phyloP scores from a whole-genome alignment of 78 protist species.

The Speleostelium caveatum region DNA sequence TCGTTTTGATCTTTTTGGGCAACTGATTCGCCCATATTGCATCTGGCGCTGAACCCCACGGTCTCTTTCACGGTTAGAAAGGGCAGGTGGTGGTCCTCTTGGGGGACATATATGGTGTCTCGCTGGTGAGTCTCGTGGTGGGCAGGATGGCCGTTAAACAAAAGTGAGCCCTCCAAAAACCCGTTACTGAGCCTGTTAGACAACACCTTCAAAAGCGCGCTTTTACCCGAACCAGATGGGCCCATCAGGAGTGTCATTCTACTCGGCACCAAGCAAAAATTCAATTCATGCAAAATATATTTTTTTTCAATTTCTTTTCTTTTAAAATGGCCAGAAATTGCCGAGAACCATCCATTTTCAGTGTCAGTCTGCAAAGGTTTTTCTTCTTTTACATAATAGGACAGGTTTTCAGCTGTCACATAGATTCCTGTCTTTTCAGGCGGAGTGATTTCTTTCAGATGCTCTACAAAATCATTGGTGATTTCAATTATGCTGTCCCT shows the following conservation, averaged over 20 bases:
- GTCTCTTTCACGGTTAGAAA: constrained; percentile 57
- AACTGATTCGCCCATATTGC: constrained; percentile 39
- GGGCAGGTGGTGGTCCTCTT: not conserved
- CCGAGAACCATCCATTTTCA: constrained; percentile 1
- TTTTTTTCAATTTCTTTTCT: no score
- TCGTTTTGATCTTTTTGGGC: constrained; percentile 2
- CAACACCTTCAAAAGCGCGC: constrained; percentile 8
- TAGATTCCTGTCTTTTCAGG: constrained; percentile 45
- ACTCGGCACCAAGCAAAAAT: constrained; percentile 53
- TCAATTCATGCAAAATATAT: constrained; percentile 33
- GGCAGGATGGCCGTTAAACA: not conserved
- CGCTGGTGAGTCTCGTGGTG: not conserved
- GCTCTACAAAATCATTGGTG: constrained; percentile 7
- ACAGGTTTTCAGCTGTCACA: constrained; percentile 34
- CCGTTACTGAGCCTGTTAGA: constrained; percentile 43
- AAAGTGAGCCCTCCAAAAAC: constrained; percentile 16
- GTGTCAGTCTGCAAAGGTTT: not conserved
- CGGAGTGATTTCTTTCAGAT: constrained; percentile 14
- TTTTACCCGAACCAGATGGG: constrained; percentile 48
- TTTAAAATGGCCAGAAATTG: no score
- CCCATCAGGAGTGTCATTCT: constrained; percentile 70
- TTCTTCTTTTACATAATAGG: constrained; percentile 1
- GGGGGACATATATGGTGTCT: not conserved
- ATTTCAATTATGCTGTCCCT: constrained; percentile 23
- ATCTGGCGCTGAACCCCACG: constrained; percentile 11